Evolutionary conservation across 345 rosid species (phyloP).

Genomic region (Linum trigynum): DNA sequence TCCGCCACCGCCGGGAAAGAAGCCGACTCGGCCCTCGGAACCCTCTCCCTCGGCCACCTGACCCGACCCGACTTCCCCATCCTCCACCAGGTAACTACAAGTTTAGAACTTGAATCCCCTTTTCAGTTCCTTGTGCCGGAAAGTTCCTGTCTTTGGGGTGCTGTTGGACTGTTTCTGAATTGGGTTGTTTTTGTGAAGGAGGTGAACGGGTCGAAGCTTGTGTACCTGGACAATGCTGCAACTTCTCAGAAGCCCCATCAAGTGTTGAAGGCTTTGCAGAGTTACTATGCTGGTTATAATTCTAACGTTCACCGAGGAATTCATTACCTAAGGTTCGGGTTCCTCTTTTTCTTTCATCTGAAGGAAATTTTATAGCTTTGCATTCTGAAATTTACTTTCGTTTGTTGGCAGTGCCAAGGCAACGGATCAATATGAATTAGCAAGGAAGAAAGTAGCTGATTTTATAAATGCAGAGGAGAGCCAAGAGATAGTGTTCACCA

Average conservation of each 20-base stretch:
- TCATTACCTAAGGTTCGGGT: slow-evolving; percentile 60
- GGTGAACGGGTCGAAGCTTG: slow-evolving; percentile 73
- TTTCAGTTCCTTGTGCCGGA: not conserved
- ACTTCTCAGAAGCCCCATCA: slow-evolving; percentile 83
- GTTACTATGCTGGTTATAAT: slow-evolving; percentile 64
- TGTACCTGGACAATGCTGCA: slow-evolving; percentile 93
- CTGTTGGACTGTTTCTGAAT: not conserved
- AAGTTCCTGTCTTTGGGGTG: not conserved
- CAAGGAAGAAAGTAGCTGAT: slow-evolving; percentile 77
- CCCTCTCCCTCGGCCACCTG: slow-evolving; percentile 65
- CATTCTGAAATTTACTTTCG: not conserved
- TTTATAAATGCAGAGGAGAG: slow-evolving; percentile 70
- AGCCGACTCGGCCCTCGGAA: slow-evolving; percentile 23
- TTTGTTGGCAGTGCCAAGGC: slow-evolving; percentile 60
- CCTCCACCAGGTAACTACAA: slow-evolving; percentile 54
- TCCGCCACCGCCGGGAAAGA: slow-evolving; percentile 23
- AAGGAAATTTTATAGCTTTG: not conserved
- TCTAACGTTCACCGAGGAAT: slow-evolving; percentile 89
- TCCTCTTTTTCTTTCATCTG: not conserved
- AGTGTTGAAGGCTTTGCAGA: slow-evolving; percentile 63
- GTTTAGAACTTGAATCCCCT: too few species aligned
- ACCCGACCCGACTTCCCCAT: slow-evolving; percentile 76
- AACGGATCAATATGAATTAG: slow-evolving; percentile 79
- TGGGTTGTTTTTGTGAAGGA: slow-evolving; percentile 30
- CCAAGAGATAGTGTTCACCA: slow-evolving; percentile 76